Evolutionary conservation across 148 eudicot species (phyloP).

Genomic region (Cornus controversa): DNA sequence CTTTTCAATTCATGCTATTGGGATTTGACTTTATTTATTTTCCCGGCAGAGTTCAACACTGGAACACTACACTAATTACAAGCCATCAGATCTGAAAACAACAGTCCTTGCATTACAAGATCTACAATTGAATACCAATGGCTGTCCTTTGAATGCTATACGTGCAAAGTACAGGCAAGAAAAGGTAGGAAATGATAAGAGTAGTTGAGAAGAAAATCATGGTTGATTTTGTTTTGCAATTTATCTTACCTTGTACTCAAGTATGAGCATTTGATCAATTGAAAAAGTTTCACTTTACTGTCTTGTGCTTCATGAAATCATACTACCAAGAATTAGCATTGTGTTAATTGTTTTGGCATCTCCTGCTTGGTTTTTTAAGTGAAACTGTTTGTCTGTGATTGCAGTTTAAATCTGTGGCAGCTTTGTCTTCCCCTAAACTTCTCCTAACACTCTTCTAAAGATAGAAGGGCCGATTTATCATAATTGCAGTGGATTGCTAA

Average conservation of each 20-base stretch:
- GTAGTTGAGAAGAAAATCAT: not conserved
- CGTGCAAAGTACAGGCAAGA: slow-evolving; percentile 66
- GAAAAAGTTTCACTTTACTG: too few species aligned
- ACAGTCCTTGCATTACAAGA: slow-evolving; percentile 53
- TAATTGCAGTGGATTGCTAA: slow-evolving; percentile 10
- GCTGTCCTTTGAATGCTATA: slow-evolving; percentile 56
- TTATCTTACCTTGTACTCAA: not conserved
- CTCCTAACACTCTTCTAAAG: slow-evolving; percentile 56
- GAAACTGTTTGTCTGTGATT: slow-evolving; percentile 14
- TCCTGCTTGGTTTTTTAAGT: slow-evolving; percentile 8
- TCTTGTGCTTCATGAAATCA: not conserved
- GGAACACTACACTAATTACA: slow-evolving; percentile 64
- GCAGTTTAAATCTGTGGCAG: slow-evolving; percentile 77
- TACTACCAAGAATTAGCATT: not conserved
- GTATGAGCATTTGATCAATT: not conserved
- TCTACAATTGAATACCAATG: slow-evolving; percentile 46
- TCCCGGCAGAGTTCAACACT: slow-evolving; percentile 56
- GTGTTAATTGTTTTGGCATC: not conserved
- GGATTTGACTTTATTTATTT: not conserved
- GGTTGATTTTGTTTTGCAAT: not conserved
- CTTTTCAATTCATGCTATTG: not conserved
- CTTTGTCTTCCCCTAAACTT: slow-evolving; percentile 53
- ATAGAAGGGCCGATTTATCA: slow-evolving; percentile 1
- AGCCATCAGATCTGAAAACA: slow-evolving; percentile 51
- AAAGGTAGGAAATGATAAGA: slow-evolving; percentile 41